Evolutionary conservation across 352 stramenopile species (phyloP).

Genomic region (Pythium graminicola): DNA sequence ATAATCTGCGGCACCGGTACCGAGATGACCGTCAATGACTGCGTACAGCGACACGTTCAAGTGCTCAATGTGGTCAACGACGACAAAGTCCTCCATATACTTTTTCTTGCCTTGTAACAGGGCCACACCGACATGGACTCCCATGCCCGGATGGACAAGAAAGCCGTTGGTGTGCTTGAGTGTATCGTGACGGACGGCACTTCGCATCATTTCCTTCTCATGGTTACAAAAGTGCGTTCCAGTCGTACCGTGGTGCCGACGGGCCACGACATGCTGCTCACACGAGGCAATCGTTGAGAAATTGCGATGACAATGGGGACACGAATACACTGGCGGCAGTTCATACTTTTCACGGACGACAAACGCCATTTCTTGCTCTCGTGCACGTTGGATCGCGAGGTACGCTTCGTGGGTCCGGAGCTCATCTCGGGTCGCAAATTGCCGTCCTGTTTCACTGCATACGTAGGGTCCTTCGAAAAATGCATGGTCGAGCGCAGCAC

Average conservation of each 20-base stretch:
- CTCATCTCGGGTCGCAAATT: conserved; percentile 60
- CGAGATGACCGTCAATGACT: conserved; percentile 92
- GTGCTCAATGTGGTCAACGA: conserved; percentile 64
- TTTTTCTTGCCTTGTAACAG: conserved; percentile 69
- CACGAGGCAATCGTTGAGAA: conserved; percentile 65
- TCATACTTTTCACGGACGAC: conserved; percentile 54
- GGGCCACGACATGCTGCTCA: conserved; percentile 46
- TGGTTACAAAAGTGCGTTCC: conserved; percentile 54
- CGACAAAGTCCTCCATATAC: conserved; percentile 89
- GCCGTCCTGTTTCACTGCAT: conserved; percentile 46
- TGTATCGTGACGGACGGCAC: conserved; percentile 23
- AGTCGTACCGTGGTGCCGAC: conserved; percentile 27
- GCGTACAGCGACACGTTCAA: conserved; percentile 87
- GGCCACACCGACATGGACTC: conserved; percentile 30
- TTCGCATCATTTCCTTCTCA: conserved; percentile 25
- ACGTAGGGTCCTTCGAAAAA: conserved; percentile 83
- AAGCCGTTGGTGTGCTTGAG: conserved; percentile 17
- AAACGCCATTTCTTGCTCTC: conserved; percentile 45
- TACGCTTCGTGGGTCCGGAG: conserved; percentile 57
- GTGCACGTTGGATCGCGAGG: conserved; percentile 38
- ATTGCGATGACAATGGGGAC: conserved; percentile 48
- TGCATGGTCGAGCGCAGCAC: conserved; percentile 74
- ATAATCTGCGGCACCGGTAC: conserved; percentile 84
- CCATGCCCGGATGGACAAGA: not conserved
- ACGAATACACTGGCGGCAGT: conserved; percentile 40